phyloP scores from a whole-genome alignment of 176 grass and related monocot species.

The Canna indica region DNA sequence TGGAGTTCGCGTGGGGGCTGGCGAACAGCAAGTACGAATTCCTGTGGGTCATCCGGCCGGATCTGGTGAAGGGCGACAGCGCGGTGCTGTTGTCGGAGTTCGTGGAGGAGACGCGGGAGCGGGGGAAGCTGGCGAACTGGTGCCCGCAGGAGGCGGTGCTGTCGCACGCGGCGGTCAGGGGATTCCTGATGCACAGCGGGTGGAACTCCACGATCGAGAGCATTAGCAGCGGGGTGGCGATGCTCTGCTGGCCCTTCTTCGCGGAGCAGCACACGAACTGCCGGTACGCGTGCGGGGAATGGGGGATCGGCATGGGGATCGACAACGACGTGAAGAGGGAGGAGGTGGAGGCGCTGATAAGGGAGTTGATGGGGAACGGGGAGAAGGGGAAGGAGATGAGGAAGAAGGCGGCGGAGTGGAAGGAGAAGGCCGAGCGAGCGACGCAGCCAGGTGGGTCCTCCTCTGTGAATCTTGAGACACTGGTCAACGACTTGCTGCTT shows the following conservation, averaged over 20 bases:
- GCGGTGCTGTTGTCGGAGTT: constrained; percentile 8
- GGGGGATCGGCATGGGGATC: constrained; percentile 18
- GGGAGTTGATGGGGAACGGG: constrained; percentile 12
- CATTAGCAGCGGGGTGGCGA: constrained; percentile 12
- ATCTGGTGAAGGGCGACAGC: neutral
- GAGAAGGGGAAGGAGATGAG: constrained; percentile 9
- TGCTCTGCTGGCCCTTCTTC: constrained; percentile 17
- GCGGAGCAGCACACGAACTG: constrained; percentile 21
- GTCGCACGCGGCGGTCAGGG: neutral
- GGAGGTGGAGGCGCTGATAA: constrained; percentile 4
- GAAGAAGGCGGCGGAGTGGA: constrained; percentile 9
- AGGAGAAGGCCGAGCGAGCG: neutral
- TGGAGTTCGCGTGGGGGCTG: constrained; percentile 23
- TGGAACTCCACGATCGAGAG: constrained; percentile 19
- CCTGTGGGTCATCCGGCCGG: constrained; percentile 13
- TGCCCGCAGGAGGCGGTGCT: constrained; percentile 18
- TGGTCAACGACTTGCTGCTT: neutral
- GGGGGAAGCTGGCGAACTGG: constrained; percentile 9
- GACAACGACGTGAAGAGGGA: constrained; percentile 11
- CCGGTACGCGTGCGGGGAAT: constrained; percentile 15
- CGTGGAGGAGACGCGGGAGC: neutral
- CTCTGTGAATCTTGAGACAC: neutral
- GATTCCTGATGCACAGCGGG: constrained; percentile 14
- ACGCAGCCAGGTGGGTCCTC: constrained; percentile 3
- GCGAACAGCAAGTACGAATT: constrained; percentile 7